phyloP scores from a whole-genome alignment of 2,329 filamentous ascomycete species.

The Fusarium tjaetaba region DNA sequence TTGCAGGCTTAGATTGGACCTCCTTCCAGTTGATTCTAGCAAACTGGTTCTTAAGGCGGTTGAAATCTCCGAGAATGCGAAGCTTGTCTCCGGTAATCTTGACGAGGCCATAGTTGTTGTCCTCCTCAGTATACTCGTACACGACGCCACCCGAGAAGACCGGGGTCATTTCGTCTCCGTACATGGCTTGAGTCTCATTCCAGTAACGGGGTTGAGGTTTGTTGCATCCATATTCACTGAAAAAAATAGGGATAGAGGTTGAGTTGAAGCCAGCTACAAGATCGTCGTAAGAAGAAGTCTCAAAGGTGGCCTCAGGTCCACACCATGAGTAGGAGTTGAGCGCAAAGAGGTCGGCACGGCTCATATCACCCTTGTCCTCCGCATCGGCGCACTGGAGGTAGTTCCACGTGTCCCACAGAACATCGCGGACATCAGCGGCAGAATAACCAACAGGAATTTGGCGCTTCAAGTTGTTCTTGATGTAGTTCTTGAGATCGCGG shows the following conservation, averaged over 20 bases:
- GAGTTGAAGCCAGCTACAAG: conserved; percentile 73
- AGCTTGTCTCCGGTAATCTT: conserved; percentile 67
- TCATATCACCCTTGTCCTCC: conserved; percentile 65
- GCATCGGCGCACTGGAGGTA: conserved; percentile 75
- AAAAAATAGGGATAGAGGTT: conserved; percentile 79
- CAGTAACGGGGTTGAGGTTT: conserved; percentile 75
- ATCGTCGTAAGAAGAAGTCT: conserved; percentile 69
- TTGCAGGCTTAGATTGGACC: conserved; percentile 71
- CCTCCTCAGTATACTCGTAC: conserved; percentile 82
- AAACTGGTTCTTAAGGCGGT: conserved; percentile 80
- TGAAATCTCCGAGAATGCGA: conserved; percentile 71
- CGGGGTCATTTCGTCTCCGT: conserved; percentile 73
- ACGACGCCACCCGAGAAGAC: conserved; percentile 80
- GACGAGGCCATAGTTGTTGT: conserved; percentile 73
- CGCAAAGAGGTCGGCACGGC: conserved; percentile 78
- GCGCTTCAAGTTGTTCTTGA: conserved; percentile 75
- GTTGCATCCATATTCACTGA: conserved; percentile 86
- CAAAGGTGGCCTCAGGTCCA: conserved; percentile 67
- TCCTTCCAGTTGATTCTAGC: conserved; percentile 75
- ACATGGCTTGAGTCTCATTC: conserved; percentile 78
- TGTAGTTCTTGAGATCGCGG: conserved; percentile 83
- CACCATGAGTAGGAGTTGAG: conserved; percentile 81
- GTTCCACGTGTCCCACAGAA: conserved; percentile 79
- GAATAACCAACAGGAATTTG: conserved; percentile 82
- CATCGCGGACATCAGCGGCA: conserved; percentile 78